These are phyloP conservation scores for Ramaria sp. DNA, from an alignment of 768 basidiomycete species.

Conservation along the genomic window DNA sequence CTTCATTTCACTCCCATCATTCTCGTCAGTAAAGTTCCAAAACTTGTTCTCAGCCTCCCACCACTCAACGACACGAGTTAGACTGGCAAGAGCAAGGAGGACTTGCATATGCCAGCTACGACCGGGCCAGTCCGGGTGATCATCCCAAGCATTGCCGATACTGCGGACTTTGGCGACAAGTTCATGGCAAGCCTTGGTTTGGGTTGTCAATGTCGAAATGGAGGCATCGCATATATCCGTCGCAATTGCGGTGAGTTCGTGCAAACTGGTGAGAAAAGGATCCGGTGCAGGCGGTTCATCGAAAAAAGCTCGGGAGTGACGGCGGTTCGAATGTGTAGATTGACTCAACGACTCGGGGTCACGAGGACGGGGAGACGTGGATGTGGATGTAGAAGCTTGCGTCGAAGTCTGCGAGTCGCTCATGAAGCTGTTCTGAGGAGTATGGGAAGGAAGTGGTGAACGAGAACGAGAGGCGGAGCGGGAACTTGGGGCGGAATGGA, in stretches of 20 bases:
- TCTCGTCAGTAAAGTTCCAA: constrained; percentile 82
- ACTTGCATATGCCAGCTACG: constrained; percentile 98
- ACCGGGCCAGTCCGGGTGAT: constrained; percentile 96
- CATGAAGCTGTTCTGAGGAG: constrained; percentile 54
- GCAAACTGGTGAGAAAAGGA: constrained; percentile 82
- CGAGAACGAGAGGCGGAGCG: constrained; percentile 92
- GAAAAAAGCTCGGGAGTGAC: constrained; percentile 72
- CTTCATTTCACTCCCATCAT: constrained; percentile 34
- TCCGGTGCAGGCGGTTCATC: constrained; percentile 64
- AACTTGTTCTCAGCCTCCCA: constrained; percentile 99
- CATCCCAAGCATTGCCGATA: constrained; percentile 94
- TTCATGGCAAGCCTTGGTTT: constrained; percentile 75
- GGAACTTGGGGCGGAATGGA: constrained; percentile 72
- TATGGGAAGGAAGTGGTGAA: constrained; percentile 69
- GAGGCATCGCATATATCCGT: constrained; percentile 92
- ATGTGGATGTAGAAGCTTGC: constrained; percentile 19
- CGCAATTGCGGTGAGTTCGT: constrained; percentile 86
- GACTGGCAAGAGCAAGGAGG: constrained; percentile 87
- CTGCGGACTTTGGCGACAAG: constrained; percentile 85
- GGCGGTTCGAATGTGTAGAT: constrained; percentile 42
- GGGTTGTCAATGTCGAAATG: constrained; percentile 71
- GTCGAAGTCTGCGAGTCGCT: constrained; percentile 20
- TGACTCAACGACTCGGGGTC: constrained; percentile 8
- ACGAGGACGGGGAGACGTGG: constrained; percentile 14
- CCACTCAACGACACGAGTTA: constrained; percentile 97